Evolutionary conservation across 2,329 filamentous ascomycete genomes (phyloP), one percentile per base, ranked within the genome.

Genomic region (Phaeoacremonium minimum): DNA sequence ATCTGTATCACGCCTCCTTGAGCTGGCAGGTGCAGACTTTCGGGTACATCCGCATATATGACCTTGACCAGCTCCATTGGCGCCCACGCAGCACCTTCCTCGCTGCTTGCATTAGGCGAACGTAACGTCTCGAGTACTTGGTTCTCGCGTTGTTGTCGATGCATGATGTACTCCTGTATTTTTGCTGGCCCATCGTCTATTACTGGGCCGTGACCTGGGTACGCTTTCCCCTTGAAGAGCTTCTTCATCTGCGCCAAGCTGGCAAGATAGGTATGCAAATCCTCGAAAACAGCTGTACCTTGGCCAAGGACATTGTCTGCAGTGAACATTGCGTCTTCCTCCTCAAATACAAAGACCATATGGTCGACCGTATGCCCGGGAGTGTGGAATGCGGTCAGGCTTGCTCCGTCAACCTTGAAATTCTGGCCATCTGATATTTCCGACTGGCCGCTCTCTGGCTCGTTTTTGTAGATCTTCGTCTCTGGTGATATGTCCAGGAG

Each of bases 181-280:
- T 80, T 91, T 16, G 64, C 67, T 16, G 71, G 75, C 0, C 86
- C 87, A 43, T 93, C 75, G 26, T 81, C 75, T 16, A 97, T 71
- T 4, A 93, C 77, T 0, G 82, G 74, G 0, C 93, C 93, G 52
- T 98, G 93, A 4, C 87, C 91, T 0, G 93, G 91, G 56, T 95
- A 97, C 3, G 82, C 88, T 32, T 77, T 69, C 2, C 85, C 84
- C 1, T 59, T 60, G 48, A 87, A 86, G 6, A 80, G 64, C 5
- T 18, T 7, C 22, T 64, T 57, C 83, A 89, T 87, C 36, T 62
- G 60, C 15, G 73, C 60, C 18, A 90, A 60, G 36, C 74, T 83
- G 6, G 56, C 48, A 48, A 87, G 64, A 51, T 87, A 89, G 0
- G 62, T 56, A 1, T 62, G 63, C 4, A 87, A 65, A 42, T 87